These are phyloP conservation scores for Helenozyma rhizophorensis DNA, from an alignment of 805 yeast genomes.

Conservation along the genomic window DNA sequence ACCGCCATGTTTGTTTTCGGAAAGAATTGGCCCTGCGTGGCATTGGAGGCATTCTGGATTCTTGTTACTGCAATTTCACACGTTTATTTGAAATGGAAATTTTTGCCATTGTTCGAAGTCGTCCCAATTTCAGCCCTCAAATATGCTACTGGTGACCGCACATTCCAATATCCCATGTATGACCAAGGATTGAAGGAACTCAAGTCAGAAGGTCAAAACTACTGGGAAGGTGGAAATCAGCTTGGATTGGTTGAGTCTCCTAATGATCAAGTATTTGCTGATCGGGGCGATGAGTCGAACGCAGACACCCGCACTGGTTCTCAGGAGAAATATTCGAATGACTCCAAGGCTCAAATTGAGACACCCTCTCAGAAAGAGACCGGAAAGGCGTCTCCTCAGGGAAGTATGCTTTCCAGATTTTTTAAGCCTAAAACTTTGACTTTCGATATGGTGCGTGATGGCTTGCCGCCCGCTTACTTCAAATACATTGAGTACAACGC, in stretches of 20 bases:
- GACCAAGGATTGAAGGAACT: slow-evolving; percentile 67
- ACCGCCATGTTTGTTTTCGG: slow-evolving; percentile 71
- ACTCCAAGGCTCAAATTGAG: slow-evolving; percentile 2
- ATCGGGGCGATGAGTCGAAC: slow-evolving; percentile 11
- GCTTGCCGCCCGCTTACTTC: slow-evolving; percentile 40
- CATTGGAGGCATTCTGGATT: slow-evolving; percentile 56
- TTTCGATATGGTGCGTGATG: slow-evolving; percentile 41
- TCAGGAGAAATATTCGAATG: slow-evolving; percentile 6
- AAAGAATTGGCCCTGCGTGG: slow-evolving; percentile 77
- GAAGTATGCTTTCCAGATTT: slow-evolving; percentile 17
- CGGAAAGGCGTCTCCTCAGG: slow-evolving; percentile 2
- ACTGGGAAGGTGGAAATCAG: slow-evolving; percentile 43
- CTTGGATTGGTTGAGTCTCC: slow-evolving; percentile 25
- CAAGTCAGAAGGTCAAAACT: slow-evolving; percentile 45
- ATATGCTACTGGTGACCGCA: slow-evolving; percentile 41
- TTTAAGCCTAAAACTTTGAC: slow-evolving; percentile 46
- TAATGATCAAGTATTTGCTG: slow-evolving; percentile 13
- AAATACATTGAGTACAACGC: slow-evolving; percentile 39
- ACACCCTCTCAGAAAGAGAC: slow-evolving; percentile 3
- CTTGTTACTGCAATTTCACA: slow-evolving; percentile 58
- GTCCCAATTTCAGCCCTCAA: slow-evolving; percentile 66
- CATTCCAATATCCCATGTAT: slow-evolving; percentile 49
- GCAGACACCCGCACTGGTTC: slow-evolving; percentile 7
- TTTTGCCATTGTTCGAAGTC: slow-evolving; percentile 59
- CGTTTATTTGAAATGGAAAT: slow-evolving; percentile 52